Conservation (phyloP, 805 yeast genomes). For the Zygotorulaspora florentina region DNA sequence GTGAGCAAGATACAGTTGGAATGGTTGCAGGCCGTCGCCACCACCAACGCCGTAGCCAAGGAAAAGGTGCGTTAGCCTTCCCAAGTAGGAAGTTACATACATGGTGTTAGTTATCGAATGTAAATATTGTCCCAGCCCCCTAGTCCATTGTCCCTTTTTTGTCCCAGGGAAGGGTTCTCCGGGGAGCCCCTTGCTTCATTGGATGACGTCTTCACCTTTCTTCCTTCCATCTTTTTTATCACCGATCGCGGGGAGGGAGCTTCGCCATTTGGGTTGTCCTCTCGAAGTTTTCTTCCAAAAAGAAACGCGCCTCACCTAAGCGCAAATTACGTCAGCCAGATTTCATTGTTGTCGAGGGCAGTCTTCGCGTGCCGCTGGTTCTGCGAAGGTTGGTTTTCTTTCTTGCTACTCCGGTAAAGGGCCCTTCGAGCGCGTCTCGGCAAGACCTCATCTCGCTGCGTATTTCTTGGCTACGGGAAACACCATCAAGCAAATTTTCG, state of each 20-base stretch:
- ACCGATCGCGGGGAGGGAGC: too few relatives aligned
- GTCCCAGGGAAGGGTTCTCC: neutral
- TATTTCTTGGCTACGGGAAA: too few relatives aligned
- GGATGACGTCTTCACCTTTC: too few relatives aligned
- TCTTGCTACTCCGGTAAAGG: neutral
- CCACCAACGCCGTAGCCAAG: slow-evolving; percentile 15
- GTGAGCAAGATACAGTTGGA: slow-evolving; percentile 76
- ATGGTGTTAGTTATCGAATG: neutral
- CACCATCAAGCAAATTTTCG: too few relatives aligned
- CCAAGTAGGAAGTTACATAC: neutral
- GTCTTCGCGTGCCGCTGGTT: neutral
- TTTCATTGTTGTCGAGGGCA: neutral
- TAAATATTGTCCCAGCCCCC: neutral
- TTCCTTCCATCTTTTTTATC: too few relatives aligned
- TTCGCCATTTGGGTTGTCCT: neutral
- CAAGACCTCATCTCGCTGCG: neutral
- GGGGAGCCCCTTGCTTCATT: too few relatives aligned
- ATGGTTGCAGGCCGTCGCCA: slow-evolving; percentile 80
- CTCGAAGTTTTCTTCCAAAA: neutral
- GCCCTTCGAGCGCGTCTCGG: neutral
- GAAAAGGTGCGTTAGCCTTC: slow-evolving; percentile 38
- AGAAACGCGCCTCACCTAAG: neutral
- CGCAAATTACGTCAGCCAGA: neutral
- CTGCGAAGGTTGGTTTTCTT: neutral
- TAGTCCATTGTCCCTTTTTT: slow-evolving; percentile 1